Conservation (phyloP, 768 basidiomycete species). For the Boletus speciosus region DNA sequence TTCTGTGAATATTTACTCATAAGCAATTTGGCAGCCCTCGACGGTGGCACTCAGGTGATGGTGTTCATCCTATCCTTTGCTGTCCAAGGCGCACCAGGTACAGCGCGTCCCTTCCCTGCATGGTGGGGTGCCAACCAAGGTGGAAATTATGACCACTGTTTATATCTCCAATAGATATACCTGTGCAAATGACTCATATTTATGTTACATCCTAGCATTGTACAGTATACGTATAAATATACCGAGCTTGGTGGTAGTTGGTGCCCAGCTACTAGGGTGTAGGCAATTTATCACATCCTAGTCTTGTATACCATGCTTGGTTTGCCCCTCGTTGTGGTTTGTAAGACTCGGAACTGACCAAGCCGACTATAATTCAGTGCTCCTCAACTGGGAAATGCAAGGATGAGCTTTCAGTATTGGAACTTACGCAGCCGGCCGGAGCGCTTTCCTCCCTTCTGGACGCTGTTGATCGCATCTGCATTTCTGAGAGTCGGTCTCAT, state of each 20-base stretch:
- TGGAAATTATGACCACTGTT: constrained; percentile 37
- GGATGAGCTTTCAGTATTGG: neutral
- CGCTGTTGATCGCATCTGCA: constrained; percentile 51
- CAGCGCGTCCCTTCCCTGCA: constrained; percentile 47
- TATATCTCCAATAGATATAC: constrained; percentile 9
- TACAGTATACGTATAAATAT: no score
- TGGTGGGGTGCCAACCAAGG: constrained; percentile 60
- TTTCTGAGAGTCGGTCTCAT: constrained; percentile 69
- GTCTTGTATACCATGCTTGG: no score
- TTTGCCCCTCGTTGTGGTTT: no score
- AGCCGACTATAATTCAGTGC: no score
- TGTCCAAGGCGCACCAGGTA: constrained; percentile 49
- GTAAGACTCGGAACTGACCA: no score
- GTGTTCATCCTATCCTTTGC: constrained; percentile 50
- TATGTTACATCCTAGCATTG: neutral
- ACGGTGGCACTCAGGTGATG: constrained; percentile 48
- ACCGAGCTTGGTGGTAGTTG: no score
- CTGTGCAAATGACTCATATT: neutral
- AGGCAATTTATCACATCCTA: no score
- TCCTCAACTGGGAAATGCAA: neutral
- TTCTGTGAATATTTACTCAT: neutral
- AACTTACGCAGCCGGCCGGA: constrained; percentile 9
- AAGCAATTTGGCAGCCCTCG: constrained; percentile 25
- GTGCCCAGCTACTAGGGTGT: no score
- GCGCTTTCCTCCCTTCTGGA: constrained; percentile 39